phyloP scores from a whole-genome alignment of 129 eudicot genomes.

The Scalesia atractyloides region DNA sequence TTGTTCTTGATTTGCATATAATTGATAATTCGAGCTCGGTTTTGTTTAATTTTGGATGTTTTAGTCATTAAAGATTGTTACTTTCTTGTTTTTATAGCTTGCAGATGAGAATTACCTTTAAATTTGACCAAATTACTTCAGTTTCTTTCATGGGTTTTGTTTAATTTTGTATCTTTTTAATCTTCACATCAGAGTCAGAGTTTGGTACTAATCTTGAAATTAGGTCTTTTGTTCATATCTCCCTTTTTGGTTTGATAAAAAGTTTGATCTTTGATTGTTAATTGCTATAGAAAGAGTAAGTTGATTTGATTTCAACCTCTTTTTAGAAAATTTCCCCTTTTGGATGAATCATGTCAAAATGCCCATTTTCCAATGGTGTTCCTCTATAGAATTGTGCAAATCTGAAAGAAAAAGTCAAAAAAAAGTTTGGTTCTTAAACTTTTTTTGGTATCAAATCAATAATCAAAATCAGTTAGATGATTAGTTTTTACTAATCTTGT shows the following conservation, averaged over 20 bases:
- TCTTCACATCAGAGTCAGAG: not conserved
- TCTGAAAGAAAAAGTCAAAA: not conserved
- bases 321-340: constrained; percentile 1
- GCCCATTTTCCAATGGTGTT: not conserved
- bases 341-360: constrained; percentile 1
- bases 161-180: not conserved
- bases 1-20: not conserved
- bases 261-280: constrained; percentile 25
- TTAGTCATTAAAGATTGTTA: not conserved
- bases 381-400: not conserved
- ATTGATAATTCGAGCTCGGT: not conserved
- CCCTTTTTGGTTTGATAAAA: not conserved
- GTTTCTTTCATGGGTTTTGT: constrained; percentile 4
- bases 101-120: not conserved
- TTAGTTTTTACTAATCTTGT: constrained; percentile 2
- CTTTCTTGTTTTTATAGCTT: constrained; percentile 1
- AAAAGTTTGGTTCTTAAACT: not conserved
- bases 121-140: constrained; percentile 10
- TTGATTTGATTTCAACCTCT: constrained; percentile 15
- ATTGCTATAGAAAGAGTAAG: constrained; percentile 1
- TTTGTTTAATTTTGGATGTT: not conserved
- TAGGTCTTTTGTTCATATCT: constrained; percentile 18
- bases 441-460: not conserved
- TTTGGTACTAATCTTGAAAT: constrained; percentile 19
- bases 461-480: not conserved